Base-by-base conservation (phyloP, 345 rosid genomes). In the Euphorbia lathyris region DNA sequence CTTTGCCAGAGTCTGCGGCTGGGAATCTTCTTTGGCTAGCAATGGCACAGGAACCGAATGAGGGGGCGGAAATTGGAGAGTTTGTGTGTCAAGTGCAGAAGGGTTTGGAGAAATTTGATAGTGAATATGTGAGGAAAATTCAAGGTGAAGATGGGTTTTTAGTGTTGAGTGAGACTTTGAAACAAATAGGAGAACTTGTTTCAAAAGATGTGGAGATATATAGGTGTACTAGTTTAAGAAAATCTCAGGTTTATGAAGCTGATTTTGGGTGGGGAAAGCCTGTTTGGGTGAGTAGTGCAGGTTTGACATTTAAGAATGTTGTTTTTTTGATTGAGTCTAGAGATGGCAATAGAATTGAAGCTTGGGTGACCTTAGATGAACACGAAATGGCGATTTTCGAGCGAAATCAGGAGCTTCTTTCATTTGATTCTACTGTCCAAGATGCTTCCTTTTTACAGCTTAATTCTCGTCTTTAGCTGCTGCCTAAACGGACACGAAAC, bases 1-100 rank as follows among this genome's bases (percentile, higher is more conserved):
- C 62, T 0, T 62, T 79, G 29, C 70, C 79, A 6, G 63, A 55
- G 0, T 42, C 45, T 63, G 47, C 72, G 0, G 64, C 79, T 0
- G 88, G 88, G 0, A 79, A 78, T 53, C 57, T 63, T 42, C 51
- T 63, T 42, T 63, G 66, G 66, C 66, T 63, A 30, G 52, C 52
- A 42, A 63, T 63, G 22, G 66, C 66, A 25, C 9, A 26, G 16
- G 66, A 17, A 12, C 51, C 52, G 5, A 4, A 9, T 22, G 19
- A 36, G 16, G 20, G 22, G 16, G 12, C 22, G 12, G 66, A 23
- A 29, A 43, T 63, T 4, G n/a, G 23, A 12, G 66, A 40, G 0
- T 63, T 63, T 16, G 66, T 42, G 51, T 42, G 42, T 22, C 32
- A 42, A 22, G 52, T 63, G 51, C 30, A 42, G 42, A 63, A 63